Percentiles rank a stretch among this genome's conserved stretches.
phyloP scores from a whole-genome alignment of 2,329 filamentous ascomycete species.

The Cladosporium austrohemisphaericum region DNA sequence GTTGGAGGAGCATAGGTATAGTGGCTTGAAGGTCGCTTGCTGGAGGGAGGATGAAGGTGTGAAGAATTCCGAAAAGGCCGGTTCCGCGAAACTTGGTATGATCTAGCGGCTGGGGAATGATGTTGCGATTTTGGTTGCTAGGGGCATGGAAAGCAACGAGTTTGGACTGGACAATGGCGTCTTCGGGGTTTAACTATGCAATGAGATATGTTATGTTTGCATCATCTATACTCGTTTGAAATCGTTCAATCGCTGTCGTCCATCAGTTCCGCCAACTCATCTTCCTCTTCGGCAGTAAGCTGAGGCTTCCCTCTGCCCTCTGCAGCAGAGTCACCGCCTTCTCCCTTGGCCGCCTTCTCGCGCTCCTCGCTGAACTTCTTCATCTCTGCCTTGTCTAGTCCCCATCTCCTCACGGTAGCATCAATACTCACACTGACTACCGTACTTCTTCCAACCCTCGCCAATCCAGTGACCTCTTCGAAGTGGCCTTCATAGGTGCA shows the following conservation, averaged over 20 bases:
- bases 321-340: conserved; percentile 46
- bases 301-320: not conserved
- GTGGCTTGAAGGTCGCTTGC: not conserved
- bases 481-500: conserved; percentile 66
- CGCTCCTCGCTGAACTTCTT: conserved; percentile 51
- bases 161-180: too few species aligned
- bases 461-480: conserved; percentile 83
- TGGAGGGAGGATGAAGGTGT: not conserved
- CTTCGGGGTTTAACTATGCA: too few species aligned
- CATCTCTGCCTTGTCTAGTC: conserved; percentile 60
- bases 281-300: conserved; percentile 86
- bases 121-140: not conserved
- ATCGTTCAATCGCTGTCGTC: conserved; percentile 57
- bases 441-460: conserved; percentile 47
- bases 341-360: conserved; percentile 48
- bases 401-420: conserved; percentile 82
- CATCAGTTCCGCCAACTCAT: conserved; percentile 88
- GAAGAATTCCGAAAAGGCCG: too few species aligned
- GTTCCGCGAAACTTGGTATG: too few species aligned
- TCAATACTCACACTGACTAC: conserved; percentile 86
- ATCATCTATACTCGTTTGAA: not conserved
- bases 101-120: not conserved
- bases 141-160: too few species aligned
- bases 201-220: not conserved
- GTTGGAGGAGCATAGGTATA: not conserved